These are phyloP conservation scores for Salmacisia buchloeana DNA, from an alignment of 1,284 basidiomycete species.

Conservation along the genomic window DNA sequence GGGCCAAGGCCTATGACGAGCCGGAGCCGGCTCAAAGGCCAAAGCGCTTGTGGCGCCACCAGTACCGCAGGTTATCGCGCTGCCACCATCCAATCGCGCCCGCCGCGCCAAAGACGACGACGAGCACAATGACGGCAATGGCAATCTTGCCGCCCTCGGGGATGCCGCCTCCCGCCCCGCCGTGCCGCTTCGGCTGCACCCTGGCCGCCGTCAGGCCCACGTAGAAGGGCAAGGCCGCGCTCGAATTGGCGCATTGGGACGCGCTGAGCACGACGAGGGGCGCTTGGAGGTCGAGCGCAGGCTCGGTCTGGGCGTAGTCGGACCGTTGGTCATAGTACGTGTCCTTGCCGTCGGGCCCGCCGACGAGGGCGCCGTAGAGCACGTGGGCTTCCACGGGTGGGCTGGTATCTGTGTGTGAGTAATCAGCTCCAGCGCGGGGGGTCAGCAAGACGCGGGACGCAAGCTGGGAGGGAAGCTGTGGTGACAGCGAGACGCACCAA, in stretches of 20 bases:
- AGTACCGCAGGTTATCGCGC: background rate
- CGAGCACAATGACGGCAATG: slow-evolving; percentile 63
- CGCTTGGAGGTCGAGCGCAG: slow-evolving; percentile 66
- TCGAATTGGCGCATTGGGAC: slow-evolving; percentile 61
- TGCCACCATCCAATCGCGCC: background rate
- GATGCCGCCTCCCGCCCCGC: slow-evolving; percentile 64
- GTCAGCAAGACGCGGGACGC: too few relatives aligned
- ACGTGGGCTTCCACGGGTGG: slow-evolving; percentile 68
- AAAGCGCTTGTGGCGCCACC: background rate
- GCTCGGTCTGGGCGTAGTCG: slow-evolving; percentile 75
- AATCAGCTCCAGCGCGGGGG: too few relatives aligned
- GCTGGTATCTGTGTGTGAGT: slow-evolving; percentile 32
- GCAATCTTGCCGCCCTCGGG: slow-evolving; percentile 58
- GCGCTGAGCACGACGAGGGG: slow-evolving; percentile 76
- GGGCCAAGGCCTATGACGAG: background rate
- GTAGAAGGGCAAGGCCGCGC: slow-evolving; percentile 71
- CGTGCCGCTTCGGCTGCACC: slow-evolving; percentile 61
- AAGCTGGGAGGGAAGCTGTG: background rate
- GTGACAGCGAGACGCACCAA: too few relatives aligned
- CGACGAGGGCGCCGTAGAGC: slow-evolving; percentile 79
- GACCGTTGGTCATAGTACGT: slow-evolving; percentile 75
- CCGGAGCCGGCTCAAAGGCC: background rate
- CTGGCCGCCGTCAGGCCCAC: slow-evolving; percentile 63
- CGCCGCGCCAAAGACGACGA: slow-evolving; percentile 58
- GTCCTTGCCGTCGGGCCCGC: slow-evolving; percentile 73